Evolutionary conservation across 495 filamentous ascomycete species (phyloP), one percentile per base, ranked within the genome.

Genomic region (Aspergillus bertholletiae): DNA sequence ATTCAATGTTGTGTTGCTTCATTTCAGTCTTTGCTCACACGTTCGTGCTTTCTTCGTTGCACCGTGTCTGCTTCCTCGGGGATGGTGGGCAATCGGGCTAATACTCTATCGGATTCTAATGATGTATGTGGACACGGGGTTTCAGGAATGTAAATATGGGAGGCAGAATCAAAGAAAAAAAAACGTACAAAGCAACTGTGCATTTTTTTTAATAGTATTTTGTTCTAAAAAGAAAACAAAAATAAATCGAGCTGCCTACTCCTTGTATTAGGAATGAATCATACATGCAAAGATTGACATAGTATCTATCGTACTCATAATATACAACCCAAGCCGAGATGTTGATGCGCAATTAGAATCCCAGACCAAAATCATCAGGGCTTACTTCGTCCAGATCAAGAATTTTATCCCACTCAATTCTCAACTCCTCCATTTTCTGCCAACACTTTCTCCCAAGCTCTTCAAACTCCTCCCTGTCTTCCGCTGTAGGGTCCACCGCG

Each of bases 401-500:
- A 64, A 77, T 80, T 20, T 46, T 67, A 67, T 95, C 91, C 94
- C 94, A 98, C 62, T 82, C 74, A 49, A 69, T 64, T 64, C 94
- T 79, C 77, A 97, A 66, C 69, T 74, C 79, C 76, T 98, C 94
- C 84, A 98, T 92, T 73, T 87, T 73, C 66, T 61, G 77, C 94
- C 94, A 98, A 60, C 81, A 86, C 60, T 75, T 69, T 46, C 81
- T 80, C 2, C 90, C 93, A 37, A 88, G 60, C 53, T 80, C 79
- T 72, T 95, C 89, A 69, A 96, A 96, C 56, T 80, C 71, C 49
- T 79, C 81, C 54, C 77, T 83, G 37, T 74, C 74, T 68, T 93
- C 89, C 50, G 67, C 61, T 3, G 84, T 91, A 40, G 86, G 54
- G 59, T 87, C 80, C 30, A 63, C 64, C 11, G 79, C 79, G 7